Evolutionary conservation across 2,329 filamentous ascomycete genomes (phyloP), one percentile per base, ranked within the genome.

Genomic region (Xylaria multiplex): DNA sequence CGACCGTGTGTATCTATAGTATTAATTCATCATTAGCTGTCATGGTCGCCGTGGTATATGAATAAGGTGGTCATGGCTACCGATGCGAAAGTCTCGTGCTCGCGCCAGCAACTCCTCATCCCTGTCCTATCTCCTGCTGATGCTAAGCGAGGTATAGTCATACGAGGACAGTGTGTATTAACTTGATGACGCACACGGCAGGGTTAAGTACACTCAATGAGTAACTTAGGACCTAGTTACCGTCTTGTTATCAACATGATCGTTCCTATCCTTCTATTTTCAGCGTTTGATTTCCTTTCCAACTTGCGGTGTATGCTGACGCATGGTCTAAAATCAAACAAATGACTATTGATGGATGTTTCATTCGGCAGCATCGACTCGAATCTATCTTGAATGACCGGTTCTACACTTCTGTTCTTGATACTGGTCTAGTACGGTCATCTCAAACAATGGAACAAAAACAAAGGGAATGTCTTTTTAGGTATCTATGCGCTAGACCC

Each of bases 361-460:
- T 37, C 50, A 37, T 53, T 40, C 16, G 13, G 19, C n/a, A 14
- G 19, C 19, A 54, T 22, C 1, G 24, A 16, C 9, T 16, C n/a
- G 32, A 5, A 40, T 3, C 9, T 40, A 27, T 2, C 22, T 24
- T 40, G 7, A 7, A 14, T 27, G 3, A 6, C 11, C 35, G 4
- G n/a, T 27, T 16, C 3, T 42, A 42, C 6, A 11, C 16, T 11
- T 42, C 13, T 32, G 13, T 19, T 24, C 6, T 43, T 2, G 2
- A 22, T 19, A 2, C 30, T 19, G 24, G 6, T 27, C 14, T 0
- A 16, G 6, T 43, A 27, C 37, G 9, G 9, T 19, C 16, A 13
- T n/a, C 6, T 49, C 9, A 24, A 49, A 59, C 56, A 59, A 59
- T 50, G 13, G 5, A 22, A 50, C 40, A 32, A 27, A 45, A 53